phyloP scores from a whole-genome alignment of 2,329 filamentous ascomycete genomes.

The Aspergillus neoniger region DNA sequence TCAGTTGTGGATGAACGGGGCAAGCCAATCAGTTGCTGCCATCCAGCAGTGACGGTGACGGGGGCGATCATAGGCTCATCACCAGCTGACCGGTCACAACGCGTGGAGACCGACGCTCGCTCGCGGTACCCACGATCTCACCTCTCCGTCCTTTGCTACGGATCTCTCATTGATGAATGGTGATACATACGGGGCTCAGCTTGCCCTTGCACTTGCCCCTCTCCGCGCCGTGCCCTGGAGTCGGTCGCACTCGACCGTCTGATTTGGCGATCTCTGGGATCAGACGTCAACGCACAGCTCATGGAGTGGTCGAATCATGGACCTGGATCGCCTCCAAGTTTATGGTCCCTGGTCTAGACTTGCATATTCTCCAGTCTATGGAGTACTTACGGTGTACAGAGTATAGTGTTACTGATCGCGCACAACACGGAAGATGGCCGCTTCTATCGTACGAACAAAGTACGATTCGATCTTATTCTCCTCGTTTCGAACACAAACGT shows the following conservation, averaged over 20 bases:
- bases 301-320: conserved; percentile 1
- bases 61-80: conserved; percentile 19
- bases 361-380: background rate
- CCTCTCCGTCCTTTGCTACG: background rate
- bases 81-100: conserved; percentile 13
- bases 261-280: conserved; percentile 2
- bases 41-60: conserved; percentile 4
- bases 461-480: background rate
- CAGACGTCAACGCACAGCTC: background rate
- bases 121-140: conserved; percentile 5
- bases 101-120: conserved; percentile 4
- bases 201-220: conserved; percentile 2
- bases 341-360: background rate
- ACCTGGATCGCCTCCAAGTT: background rate
- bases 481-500: background rate
- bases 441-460: background rate
- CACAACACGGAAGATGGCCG: background rate
- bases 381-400: background rate
- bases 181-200: conserved; percentile 4
- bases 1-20: background rate
- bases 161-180: background rate
- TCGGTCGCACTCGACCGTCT: background rate
- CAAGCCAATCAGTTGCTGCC: no score
- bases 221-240: background rate
- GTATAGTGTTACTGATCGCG: background rate